Percentiles rank a stretch among this genome's conserved stretches.
Evolutionary conservation across 495 filamentous ascomycete species (phyloP).

Genomic region (Penicillium mononematosum): DNA sequence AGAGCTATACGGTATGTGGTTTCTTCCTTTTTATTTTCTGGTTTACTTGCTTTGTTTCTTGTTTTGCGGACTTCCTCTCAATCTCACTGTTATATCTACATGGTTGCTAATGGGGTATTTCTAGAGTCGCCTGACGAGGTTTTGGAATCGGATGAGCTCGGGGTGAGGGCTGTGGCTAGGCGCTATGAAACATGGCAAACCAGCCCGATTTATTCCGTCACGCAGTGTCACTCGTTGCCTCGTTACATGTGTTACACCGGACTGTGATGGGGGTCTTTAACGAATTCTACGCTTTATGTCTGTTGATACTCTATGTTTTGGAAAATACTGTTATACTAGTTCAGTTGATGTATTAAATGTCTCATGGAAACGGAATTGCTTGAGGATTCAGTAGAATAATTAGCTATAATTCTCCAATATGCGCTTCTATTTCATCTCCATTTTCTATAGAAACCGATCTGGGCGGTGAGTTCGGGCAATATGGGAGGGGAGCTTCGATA

Average conservation of each 20-base stretch:
- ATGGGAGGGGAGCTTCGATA: slow-evolving; percentile 35
- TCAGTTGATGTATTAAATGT: neutral
- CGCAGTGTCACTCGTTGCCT: neutral
- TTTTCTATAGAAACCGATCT: neutral
- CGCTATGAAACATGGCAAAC: neutral
- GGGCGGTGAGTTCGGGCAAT: slow-evolving; percentile 37
- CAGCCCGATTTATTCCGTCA: neutral
- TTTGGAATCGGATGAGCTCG: slow-evolving; percentile 30
- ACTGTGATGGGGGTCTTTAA: slow-evolving; percentile 17
- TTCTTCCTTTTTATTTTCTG: neutral
- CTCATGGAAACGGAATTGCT: neutral
- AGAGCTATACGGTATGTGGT: slow-evolving; percentile 27
- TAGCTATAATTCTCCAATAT: neutral
- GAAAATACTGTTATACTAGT: slow-evolving; percentile 10
- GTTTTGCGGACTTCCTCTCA: neutral
- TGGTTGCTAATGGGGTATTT: slow-evolving; percentile 9
- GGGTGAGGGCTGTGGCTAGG: slow-evolving; percentile 8
- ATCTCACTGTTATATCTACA: slow-evolving; percentile 13
- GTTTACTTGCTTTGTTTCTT: neutral
- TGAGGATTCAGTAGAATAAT: neutral
- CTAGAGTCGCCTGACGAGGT: slow-evolving; percentile 28
- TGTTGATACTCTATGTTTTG: slow-evolving; percentile 20
- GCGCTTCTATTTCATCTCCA: neutral
- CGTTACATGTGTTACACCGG: neutral
- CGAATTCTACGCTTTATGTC: slow-evolving; percentile 31